Evolutionary conservation across 345 rosid species (phyloP), one percentile per base, ranked within the genome.

Genomic region (Lepidium sativum): DNA sequence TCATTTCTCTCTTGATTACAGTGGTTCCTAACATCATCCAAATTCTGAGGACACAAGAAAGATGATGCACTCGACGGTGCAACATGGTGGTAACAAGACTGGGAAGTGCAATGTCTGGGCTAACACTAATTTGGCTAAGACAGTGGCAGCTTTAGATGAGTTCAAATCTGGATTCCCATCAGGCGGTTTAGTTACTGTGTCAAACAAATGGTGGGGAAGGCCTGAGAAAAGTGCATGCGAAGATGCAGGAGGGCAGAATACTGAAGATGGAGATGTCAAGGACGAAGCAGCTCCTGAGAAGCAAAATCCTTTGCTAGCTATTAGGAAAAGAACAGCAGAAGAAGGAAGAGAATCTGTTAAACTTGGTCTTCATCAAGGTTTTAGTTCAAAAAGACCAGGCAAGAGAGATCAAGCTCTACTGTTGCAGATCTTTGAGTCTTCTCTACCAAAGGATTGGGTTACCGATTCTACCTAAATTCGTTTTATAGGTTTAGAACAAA

Each of bases 161-260:
- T 89, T 89, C 73, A 86, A 81, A 63, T 48, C 47, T 51, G 96
- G 96, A 44, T 86, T 88, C 55, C 96, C 96, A 56, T 79, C 84
- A 6, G 64, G 68, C 23, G 91, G 94, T 50, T 83, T 89, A 57
- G 73, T 80, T 0, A 60, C 77, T 8, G 63, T 69, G 35, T 72
- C 84, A 2, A 73, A 80, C 49, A 86, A 82, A 74, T 89, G 96
- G 94, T 86, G 94, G 96, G 88, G 81, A 20, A 72, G 77, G 56
- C 33, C 78, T 67, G 71, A 49, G 21, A 65, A 72, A 11, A 68
- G 74, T 40, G 73, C 44, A 11, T 4, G 6, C 5, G 3, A 50
- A 51, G 67, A 69, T 16, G 47, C 17, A 16, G 78, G 58, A 12
- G 29, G 15, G 11, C 67, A 75, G 58, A 65, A 56, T 75, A 29